Evolutionary conservation across 2,329 filamentous ascomycete species (phyloP).

Genomic region (Diaporthe aspalathi): DNA sequence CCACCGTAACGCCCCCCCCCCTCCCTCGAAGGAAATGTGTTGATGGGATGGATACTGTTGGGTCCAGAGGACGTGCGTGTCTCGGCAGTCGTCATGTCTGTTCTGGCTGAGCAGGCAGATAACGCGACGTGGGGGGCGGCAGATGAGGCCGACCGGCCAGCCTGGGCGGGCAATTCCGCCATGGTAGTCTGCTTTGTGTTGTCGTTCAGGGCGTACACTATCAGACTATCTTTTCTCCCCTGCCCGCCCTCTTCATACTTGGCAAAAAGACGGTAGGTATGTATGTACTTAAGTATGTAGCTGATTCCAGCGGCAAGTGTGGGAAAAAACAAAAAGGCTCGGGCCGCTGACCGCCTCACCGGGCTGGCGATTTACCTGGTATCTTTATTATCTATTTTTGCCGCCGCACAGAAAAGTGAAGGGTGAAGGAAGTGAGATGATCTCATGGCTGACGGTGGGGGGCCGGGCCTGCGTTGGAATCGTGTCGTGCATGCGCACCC

Average conservation of each 20-base stretch:
- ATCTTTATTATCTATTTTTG: slow-evolving; percentile 10
- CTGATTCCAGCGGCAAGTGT: slow-evolving; percentile 14
- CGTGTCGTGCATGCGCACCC: slow-evolving; percentile 20
- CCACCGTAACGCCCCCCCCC: slow-evolving; percentile 5
- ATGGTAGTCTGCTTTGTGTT: neutral
- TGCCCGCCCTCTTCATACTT: too few species aligned
- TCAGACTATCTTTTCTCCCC: too few species aligned
- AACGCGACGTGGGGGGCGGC: slow-evolving; percentile 5
- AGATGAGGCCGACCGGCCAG: neutral
- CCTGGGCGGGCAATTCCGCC: neutral
- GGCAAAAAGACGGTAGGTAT: too few species aligned
- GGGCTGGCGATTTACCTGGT: neutral
- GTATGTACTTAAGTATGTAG: neutral
- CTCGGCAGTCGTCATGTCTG: slow-evolving; percentile 20
- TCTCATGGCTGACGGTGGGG: neutral
- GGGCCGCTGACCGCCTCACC: slow-evolving; percentile 9
- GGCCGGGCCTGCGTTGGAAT: neutral
- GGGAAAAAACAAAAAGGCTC: neutral
- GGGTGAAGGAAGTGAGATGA: too few species aligned
- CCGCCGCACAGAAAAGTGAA: slow-evolving; percentile 7
- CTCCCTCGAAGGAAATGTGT: too few species aligned
- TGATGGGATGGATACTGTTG: neutral
- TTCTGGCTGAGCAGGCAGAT: slow-evolving; percentile 3
- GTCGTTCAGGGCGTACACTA: too few species aligned
- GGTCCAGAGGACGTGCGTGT: neutral